Evolutionary conservation across 2,329 filamentous ascomycete genomes (phyloP).

Genomic region (Fusarium humuli): DNA sequence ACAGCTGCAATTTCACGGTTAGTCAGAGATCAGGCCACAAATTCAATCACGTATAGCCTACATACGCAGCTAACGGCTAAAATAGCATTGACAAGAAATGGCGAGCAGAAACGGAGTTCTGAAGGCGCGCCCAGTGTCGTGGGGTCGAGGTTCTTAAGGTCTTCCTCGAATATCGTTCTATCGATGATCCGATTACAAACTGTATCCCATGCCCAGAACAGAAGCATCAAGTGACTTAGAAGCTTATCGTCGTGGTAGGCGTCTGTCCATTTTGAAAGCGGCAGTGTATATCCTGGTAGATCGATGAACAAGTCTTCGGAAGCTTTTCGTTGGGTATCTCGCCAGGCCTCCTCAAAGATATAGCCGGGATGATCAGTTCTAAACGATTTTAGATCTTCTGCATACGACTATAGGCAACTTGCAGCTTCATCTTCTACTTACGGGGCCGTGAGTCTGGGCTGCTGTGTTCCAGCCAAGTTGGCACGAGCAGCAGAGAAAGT

Average conservation of each 20-base stretch:
- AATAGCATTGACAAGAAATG: constrained; percentile 35
- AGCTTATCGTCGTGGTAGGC: constrained; percentile 21
- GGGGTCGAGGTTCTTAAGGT: constrained; percentile 22
- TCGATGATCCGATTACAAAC: constrained; percentile 25
- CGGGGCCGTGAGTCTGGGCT: constrained; percentile 16
- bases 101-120: constrained; percentile 28
- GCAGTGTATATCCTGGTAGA: constrained; percentile 14
- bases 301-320: constrained; percentile 11
- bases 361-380: constrained; percentile 2
- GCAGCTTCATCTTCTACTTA: background rate
- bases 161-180: constrained; percentile 28
- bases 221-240: constrained; percentile 17
- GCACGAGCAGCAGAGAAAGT: background rate
- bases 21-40: background rate
- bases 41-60: background rate
- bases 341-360: constrained; percentile 16
- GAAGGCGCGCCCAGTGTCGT: background rate
- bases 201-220: constrained; percentile 34
- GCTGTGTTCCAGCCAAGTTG: constrained; percentile 2
- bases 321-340: background rate
- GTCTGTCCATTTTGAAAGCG: constrained; percentile 29
- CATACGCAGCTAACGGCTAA: constrained; percentile 37
- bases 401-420: background rate
- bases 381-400: background rate
- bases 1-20: background rate